phyloP scores from a whole-genome alignment of 495 filamentous ascomycete species.

The Aspergillus cavernicola region DNA sequence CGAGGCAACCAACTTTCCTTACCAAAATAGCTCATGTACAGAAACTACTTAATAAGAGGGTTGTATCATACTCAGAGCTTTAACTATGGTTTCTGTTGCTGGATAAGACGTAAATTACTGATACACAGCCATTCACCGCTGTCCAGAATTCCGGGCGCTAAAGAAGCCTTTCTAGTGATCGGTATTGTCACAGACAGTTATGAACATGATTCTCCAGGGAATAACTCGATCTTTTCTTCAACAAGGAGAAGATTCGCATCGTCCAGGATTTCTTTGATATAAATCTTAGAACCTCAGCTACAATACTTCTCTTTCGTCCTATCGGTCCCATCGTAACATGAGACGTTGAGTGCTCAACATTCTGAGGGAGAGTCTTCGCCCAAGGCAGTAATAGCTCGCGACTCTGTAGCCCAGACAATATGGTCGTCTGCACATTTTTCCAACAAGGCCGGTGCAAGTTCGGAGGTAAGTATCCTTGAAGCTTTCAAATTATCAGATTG shows the following conservation, averaged over 20 bases:
- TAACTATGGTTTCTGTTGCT: no score
- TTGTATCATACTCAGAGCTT: not conserved
- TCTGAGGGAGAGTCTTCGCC: not conserved
- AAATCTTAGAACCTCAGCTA: not conserved
- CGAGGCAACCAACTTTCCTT: no score
- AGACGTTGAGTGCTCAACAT: not conserved
- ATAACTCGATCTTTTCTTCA: not conserved
- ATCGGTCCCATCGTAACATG: not conserved
- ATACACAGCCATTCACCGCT: not conserved
- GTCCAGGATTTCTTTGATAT: not conserved
- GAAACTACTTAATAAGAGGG: no score
- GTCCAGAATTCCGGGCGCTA: not conserved
- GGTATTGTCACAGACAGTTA: conserved; percentile 19
- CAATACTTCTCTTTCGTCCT: not conserved
- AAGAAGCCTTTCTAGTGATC: not conserved
- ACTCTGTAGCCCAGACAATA: conserved; percentile 21
- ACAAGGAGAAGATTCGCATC: not conserved
- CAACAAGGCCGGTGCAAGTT: conserved; percentile 69
- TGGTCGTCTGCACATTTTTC: conserved; percentile 69
- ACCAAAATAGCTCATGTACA: no score
- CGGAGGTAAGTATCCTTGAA: conserved; percentile 46
- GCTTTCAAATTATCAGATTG: not conserved
- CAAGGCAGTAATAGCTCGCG: not conserved
- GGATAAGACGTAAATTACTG: conserved; percentile 7
- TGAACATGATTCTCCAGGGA: not conserved